Evolutionary conservation across 2,329 filamentous ascomycete genomes (phyloP).

Genomic region (Exutisphaerella laricina): DNA sequence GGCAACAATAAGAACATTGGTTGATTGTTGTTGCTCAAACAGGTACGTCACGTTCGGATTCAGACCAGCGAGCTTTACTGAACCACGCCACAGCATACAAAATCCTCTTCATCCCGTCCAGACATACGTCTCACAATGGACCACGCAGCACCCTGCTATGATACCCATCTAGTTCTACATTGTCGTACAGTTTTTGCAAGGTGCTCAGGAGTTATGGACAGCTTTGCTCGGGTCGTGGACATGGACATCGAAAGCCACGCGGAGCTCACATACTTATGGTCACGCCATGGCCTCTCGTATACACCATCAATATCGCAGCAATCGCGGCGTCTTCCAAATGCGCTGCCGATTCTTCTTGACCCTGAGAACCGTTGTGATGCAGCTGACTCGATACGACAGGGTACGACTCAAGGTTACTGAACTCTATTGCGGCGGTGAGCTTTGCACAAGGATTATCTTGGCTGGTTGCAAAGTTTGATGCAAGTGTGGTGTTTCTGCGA

Average conservation of each 20-base stretch:
- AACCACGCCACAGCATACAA: background rate
- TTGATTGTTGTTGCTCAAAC: background rate
- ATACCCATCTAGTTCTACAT: background rate
- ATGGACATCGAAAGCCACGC: background rate
- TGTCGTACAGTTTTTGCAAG: constrained; percentile 4
- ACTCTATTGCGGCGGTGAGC: background rate
- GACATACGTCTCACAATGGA: background rate
- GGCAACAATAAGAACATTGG: constrained; percentile 24
- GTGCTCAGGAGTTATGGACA: constrained; percentile 2
- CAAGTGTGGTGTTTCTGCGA: too few species aligned
- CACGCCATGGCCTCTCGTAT: background rate
- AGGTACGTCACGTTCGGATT: background rate
- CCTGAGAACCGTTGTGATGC: background rate
- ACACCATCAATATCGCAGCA: background rate
- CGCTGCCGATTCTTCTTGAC: background rate
- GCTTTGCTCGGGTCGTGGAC: background rate
- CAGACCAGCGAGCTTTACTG: background rate
- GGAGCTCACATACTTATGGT: background rate
- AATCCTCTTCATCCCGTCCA: background rate
- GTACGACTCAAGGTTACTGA: background rate
- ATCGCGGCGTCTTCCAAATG: background rate
- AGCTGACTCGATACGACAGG: background rate
- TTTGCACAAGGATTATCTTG: background rate
- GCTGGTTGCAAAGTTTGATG: background rate
- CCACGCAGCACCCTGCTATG: background rate